phyloP scores from a whole-genome alignment of 345 rosid genomes.

The Corymbia maculata region DNA sequence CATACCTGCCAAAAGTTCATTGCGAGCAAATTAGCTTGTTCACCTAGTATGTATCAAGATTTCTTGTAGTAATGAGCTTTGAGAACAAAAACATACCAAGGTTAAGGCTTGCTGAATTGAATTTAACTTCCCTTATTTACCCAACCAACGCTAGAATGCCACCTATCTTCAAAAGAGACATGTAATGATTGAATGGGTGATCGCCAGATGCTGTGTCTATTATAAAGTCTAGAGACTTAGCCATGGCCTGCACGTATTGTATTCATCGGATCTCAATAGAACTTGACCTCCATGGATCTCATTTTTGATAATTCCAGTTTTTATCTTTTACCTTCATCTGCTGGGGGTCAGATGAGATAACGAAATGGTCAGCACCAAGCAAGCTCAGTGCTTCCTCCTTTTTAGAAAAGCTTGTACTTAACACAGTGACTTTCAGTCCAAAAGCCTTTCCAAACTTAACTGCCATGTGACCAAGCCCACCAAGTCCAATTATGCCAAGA shows the following conservation, averaged over 20 bases:
- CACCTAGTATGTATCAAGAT: not conserved
- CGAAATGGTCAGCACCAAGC: constrained; percentile 64
- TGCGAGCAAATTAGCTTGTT: not conserved
- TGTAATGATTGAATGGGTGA: constrained; percentile 67
- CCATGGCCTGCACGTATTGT: constrained; percentile 26
- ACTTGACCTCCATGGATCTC: not conserved
- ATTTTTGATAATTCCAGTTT: not conserved
- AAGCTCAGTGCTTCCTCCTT: constrained; percentile 67
- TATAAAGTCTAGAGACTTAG: constrained; percentile 66
- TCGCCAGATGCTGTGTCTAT: constrained; percentile 83
- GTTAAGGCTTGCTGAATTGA: constrained; percentile 60
- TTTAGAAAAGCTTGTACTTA: constrained; percentile 79
- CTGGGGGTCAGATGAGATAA: constrained; percentile 60
- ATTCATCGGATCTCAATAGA: not conserved
- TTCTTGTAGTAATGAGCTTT: not conserved
- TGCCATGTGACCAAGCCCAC: constrained; percentile 98
- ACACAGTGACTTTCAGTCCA: constrained; percentile 67
- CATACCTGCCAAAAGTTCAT: constrained; percentile 32
- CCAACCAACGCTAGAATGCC: constrained; percentile 67
- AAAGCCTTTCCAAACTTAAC: constrained; percentile 96
- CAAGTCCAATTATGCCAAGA: constrained; percentile 78
- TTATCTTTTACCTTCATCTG: constrained; percentile 51
- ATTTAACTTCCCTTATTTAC: constrained; percentile 71
- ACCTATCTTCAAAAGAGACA: constrained; percentile 61
- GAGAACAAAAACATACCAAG: constrained; percentile 19